A percentile compares a stretch with the other conserved stretches of the same genome.
Conservation (phyloP, 139 green algal species). For the Micromonas commoda region DNA sequence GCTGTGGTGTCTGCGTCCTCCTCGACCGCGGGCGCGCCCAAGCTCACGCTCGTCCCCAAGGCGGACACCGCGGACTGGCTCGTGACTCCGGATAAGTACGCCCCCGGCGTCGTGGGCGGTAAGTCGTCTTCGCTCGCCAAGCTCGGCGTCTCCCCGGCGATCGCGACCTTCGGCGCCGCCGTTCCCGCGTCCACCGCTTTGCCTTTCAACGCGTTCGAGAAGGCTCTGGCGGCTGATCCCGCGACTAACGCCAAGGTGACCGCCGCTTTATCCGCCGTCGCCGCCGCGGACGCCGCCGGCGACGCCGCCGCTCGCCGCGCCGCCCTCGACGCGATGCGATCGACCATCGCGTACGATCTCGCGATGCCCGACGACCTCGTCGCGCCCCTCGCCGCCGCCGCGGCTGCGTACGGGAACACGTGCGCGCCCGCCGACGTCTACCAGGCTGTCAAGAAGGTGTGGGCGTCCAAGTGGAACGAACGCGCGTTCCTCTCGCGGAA, state of each 20-base stretch:
- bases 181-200: conserved; percentile 61
- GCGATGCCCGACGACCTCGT: neutral
- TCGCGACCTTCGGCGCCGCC: conserved; percentile 5
- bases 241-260: conserved; percentile 37
- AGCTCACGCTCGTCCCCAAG: neutral
- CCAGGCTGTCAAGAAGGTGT: conserved; percentile 61
- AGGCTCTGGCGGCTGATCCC: conserved; percentile 45
- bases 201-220: conserved; percentile 79
- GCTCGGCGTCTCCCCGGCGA: conserved; percentile 34
- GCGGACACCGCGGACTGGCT: conserved; percentile 30
- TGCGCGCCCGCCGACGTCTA: neutral
- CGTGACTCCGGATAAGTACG: conserved; percentile 51
- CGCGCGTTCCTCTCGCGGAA: conserved; percentile 32
- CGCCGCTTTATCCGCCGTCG: neutral
- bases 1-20: neutral
- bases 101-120: conserved; percentile 55
- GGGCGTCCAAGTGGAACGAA: conserved; percentile 53
- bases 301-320: neutral
- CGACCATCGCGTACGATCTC: neutral
- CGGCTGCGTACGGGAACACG: neutral
- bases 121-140: conserved; percentile 66
- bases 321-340: neutral
- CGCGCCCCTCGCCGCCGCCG: neutral
- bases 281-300: neutral
- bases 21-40: neutral